Base-by-base conservation (phyloP, 192 early-diverging fungal genomes). In the Podila horticola region DNA sequence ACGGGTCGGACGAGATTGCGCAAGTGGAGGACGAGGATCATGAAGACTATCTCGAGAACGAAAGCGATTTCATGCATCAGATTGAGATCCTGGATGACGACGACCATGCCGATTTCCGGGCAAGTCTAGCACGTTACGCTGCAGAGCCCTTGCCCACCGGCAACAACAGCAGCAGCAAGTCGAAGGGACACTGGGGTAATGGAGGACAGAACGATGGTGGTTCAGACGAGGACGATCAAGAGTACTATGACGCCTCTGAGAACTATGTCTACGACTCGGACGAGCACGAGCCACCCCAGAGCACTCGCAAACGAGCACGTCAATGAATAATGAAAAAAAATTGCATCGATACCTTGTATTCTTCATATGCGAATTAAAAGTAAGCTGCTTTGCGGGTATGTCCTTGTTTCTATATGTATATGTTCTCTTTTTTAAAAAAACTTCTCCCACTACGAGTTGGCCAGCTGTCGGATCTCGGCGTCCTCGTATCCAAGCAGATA, bases 401-500 rank as follows among this genome's bases (percentile, higher is more conserved):
- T 45, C 41, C 11, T 15, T 55, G 26, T 10, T 45, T 41, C 13
- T 26, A 7, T 22, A 30, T 50, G 26, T 33, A 5, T 29, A 20
- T 33, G 20, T 29, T 66, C 48, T 49, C 29, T 30, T 31, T 2
- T 29, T 66, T 28, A 50, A 26, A 41, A 65, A 30, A 17, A 6
- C n/a, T 20, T n/a, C 1, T 41, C n/a, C 30, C 34, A 49, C 24
- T 45, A 73, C 12, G 71, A 73, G 57, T 65, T 72, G 66, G 77
- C 77, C 19, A 95, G 84, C 74, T 93, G 90, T 20, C 87, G 62
- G 22, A 90, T 89, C 55, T 96, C 94, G 69, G 90, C 87, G 62
- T 93, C 92, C 9, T 93, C 90, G 82, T 96, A 96, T 38, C 96
- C 97, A 73, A 99, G 91, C 29, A 97, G 83, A 59, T 94, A 94